Conservation (phyloP, 2,329 filamentous ascomycete genomes). For the Ascomycota sp. region DNA sequence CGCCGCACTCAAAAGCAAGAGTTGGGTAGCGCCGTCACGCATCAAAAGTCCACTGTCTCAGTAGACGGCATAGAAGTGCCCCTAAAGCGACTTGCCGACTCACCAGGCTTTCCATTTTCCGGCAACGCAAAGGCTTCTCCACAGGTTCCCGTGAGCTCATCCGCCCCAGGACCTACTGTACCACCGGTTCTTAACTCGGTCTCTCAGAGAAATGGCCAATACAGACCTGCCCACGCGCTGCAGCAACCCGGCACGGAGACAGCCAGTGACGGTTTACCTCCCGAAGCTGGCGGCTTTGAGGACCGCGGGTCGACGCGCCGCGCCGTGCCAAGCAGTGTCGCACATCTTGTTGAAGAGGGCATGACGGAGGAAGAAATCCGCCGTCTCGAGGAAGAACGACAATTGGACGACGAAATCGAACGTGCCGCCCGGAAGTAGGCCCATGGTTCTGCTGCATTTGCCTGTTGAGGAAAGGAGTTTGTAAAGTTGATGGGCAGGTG, state of each 20-base stretch:
- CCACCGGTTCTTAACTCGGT: no score
- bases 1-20: conserved; percentile 11
- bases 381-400: conserved; percentile 32
- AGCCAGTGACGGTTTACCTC: background rate
- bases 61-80: conserved; percentile 25
- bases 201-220: no score
- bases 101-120: conserved; percentile 22
- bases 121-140: conserved; percentile 15
- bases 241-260: background rate
- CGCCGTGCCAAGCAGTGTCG: conserved; percentile 18
- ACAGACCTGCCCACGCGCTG: no score
- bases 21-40: conserved; percentile 6
- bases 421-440: conserved; percentile 14
- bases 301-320: conserved; percentile 7
- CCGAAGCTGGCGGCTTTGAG: background rate
- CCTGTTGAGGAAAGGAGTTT: no score
- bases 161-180: background rate
- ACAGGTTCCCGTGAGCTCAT: background rate
- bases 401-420: conserved; percentile 35
- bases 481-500: no score
- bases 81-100: conserved; percentile 15
- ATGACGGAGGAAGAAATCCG: conserved; percentile 38
- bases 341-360: conserved; percentile 36
- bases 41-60: conserved; percentile 14
- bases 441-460: no score